Evolutionary conservation across 352 stramenopile species (phyloP).

Genomic region (Phytophthora vignae): DNA sequence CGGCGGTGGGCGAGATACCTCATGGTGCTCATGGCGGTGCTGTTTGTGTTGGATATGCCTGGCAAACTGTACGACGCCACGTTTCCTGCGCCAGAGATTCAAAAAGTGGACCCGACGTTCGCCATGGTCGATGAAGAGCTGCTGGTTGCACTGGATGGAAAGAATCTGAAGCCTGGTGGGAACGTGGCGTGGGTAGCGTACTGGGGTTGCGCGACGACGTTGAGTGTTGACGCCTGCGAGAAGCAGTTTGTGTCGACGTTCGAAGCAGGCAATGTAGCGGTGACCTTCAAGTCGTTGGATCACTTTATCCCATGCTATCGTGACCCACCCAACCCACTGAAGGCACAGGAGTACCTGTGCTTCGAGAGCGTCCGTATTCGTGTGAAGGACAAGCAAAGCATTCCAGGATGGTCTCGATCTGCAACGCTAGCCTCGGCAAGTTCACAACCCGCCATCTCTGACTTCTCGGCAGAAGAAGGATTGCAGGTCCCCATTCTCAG

Average conservation of each 20-base stretch:
- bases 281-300: conserved; percentile 78
- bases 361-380: conserved; percentile 75
- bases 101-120: conserved; percentile 67
- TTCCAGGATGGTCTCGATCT: conserved; percentile 75
- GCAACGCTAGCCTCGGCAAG: conserved; percentile 1
- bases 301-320: conserved; percentile 91
- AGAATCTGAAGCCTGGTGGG: conserved; percentile 79
- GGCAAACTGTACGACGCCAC: conserved; percentile 57
- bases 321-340: conserved; percentile 77
- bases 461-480: conserved; percentile 6
- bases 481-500: not conserved
- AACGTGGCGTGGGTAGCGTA: conserved; percentile 83
- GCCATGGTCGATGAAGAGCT: conserved; percentile 82
- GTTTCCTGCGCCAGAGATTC: conserved; percentile 67
- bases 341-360: conserved; percentile 74
- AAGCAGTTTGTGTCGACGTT: conserved; percentile 79
- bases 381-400: conserved; percentile 83
- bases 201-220: conserved; percentile 77
- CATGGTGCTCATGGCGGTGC: conserved; percentile 49
- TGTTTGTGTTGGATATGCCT: conserved; percentile 61
- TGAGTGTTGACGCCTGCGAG: conserved; percentile 66
- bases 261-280: conserved; percentile 64
- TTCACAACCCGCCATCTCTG: conserved; percentile 6
- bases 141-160: conserved; percentile 66
- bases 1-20: conserved; percentile 59